Percentiles rank a stretch among this genome's conserved stretches.
Conservation (phyloP, 2,329 filamentous ascomycete species). For the Trichoderma sp. region DNA sequence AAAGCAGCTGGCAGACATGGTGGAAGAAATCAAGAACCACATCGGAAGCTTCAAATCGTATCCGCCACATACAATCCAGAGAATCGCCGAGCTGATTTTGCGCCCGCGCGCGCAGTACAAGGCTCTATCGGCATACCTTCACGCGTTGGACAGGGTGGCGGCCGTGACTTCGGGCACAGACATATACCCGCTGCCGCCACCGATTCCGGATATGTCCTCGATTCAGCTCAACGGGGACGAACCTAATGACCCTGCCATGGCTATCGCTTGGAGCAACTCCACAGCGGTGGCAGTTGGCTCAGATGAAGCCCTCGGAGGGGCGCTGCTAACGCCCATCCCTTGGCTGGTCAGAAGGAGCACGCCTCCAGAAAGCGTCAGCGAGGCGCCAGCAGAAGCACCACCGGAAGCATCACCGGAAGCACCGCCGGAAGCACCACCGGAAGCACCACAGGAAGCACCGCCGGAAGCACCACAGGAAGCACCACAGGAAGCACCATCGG, state of each 20-base stretch:
- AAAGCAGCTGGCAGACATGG: constrained; percentile 59
- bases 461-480: too few species aligned
- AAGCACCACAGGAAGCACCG: too few species aligned
- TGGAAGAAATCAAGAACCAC: constrained; percentile 58
- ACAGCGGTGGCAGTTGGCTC: constrained; percentile 60
- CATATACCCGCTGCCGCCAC: constrained; percentile 76
- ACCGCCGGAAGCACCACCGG: too few species aligned
- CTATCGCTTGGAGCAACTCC: constrained; percentile 47
- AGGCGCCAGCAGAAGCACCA: neutral
- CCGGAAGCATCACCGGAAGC: too few species aligned
- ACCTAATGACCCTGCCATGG: constrained; percentile 35
- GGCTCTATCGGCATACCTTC: constrained; percentile 77
- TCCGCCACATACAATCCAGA: constrained; percentile 90
- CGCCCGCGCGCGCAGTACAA: constrained; percentile 75
- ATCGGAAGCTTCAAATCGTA: constrained; percentile 67
- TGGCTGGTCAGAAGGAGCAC: constrained; percentile 61
- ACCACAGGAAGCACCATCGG: too few species aligned
- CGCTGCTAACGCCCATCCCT: constrained; percentile 87
- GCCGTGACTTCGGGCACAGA: constrained; percentile 81
- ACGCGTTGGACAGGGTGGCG: constrained; percentile 85
- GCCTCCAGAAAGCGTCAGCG: constrained; percentile 31
- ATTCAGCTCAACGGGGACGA: constrained; percentile 62
- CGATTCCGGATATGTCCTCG: constrained; percentile 55
- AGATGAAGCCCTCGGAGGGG: constrained; percentile 86
- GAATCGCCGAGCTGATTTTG: constrained; percentile 81